Evolutionary conservation across 2,329 filamentous ascomycete genomes (phyloP).

Genomic region (Fusarium buxicola): DNA sequence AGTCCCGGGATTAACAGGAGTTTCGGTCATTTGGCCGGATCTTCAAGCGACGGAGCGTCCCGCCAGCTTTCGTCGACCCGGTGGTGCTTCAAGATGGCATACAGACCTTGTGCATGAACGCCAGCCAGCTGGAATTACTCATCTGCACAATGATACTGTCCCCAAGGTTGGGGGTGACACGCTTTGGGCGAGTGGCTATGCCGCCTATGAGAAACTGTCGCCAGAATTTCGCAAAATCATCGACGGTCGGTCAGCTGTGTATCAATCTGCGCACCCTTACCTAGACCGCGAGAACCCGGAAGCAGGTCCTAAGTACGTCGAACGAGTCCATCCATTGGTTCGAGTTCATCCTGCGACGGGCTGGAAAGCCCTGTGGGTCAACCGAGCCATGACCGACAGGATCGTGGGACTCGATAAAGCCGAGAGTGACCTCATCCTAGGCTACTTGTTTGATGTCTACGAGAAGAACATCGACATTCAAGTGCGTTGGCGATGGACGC

Average conservation of each 20-base stretch:
- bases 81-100: constrained; percentile 77
- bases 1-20: constrained; percentile 74
- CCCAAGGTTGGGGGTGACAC: constrained; percentile 76
- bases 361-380: constrained; percentile 80
- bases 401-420: constrained; percentile 77
- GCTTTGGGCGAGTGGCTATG: constrained; percentile 77
- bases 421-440: constrained; percentile 75
- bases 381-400: constrained; percentile 73
- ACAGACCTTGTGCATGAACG: constrained; percentile 77
- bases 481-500: constrained; percentile 77
- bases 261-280: constrained; percentile 74
- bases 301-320: constrained; percentile 73
- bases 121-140: constrained; percentile 77
- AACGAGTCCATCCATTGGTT: constrained; percentile 75
- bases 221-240: constrained; percentile 77
- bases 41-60: constrained; percentile 70
- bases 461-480: constrained; percentile 79
- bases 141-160: constrained; percentile 76
- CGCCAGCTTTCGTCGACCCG: constrained; percentile 73
- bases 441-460: constrained; percentile 75
- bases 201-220: constrained; percentile 78
- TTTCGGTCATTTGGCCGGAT: constrained; percentile 77
- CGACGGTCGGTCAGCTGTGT: constrained; percentile 74
- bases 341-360: constrained; percentile 78
- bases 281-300: constrained; percentile 71